Percentiles rank a stretch among this genome's conserved stretches.
These are phyloP conservation scores for Xylaria nigripes DNA, from an alignment of 495 filamentous ascomycete genomes.

Conservation along the genomic window DNA sequence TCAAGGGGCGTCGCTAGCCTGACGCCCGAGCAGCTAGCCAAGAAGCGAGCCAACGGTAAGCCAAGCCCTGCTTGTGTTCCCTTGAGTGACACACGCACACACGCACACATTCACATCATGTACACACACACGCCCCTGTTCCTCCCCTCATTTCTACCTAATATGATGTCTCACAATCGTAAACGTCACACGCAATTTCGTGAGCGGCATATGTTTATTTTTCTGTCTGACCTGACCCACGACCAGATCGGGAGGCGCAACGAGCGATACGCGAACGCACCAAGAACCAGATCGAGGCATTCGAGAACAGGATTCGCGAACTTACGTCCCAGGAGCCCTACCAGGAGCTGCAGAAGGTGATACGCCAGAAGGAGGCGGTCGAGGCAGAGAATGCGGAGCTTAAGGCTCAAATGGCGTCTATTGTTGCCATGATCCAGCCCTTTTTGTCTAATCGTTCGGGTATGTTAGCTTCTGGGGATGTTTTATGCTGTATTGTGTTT, in stretches of 20 bases:
- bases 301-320: conserved; percentile 39
- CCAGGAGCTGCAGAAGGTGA: conserved; percentile 62
- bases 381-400: conserved; percentile 66
- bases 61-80: neutral
- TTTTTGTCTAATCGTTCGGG: conserved; percentile 27
- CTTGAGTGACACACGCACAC: no score
- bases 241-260: conserved; percentile 65
- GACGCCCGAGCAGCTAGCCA: conserved; percentile 60
- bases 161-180: no score
- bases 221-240: conserved; percentile 1
- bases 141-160: no score
- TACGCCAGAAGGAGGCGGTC: conserved; percentile 60
- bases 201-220: no score
- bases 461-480: conserved; percentile 16
- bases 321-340: conserved; percentile 64
- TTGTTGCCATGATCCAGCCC: conserved; percentile 59
- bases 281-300: conserved; percentile 60
- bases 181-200: no score
- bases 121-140: no score
- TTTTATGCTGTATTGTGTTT: neutral
- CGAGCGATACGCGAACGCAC: conserved; percentile 73
- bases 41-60: conserved; percentile 69
- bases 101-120: no score
- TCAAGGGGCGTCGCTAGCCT: conserved; percentile 59
- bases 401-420: conserved; percentile 49